phyloP scores from a whole-genome alignment of 352 stramenopile species.

The Blastocystis sp. region DNA sequence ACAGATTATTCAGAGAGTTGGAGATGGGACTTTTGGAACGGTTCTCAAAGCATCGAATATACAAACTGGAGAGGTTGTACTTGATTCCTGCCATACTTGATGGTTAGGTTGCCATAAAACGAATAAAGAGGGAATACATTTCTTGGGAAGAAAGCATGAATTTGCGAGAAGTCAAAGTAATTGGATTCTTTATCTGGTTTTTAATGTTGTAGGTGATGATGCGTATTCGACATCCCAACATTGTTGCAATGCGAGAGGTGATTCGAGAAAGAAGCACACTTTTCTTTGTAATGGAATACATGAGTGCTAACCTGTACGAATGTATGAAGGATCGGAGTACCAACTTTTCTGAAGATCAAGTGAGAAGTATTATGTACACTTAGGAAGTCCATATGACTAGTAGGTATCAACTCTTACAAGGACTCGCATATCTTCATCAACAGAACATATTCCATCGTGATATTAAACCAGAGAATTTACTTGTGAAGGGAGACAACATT shows the following conservation, averaged over 20 bases:
- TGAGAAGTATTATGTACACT: constrained; percentile 84
- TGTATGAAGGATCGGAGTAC: constrained; percentile 83
- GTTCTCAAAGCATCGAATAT: constrained; percentile 86
- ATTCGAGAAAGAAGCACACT: constrained; percentile 91
- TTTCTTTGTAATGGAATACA: constrained; percentile 98
- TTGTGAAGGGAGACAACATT: constrained; percentile 84
- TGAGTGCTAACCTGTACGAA: constrained; percentile 89
- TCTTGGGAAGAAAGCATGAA: constrained; percentile 89
- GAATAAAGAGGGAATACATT: constrained; percentile 94
- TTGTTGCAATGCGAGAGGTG: constrained; percentile 94
- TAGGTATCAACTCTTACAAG: constrained; percentile 88
- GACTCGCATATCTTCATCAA: constrained; percentile 92
- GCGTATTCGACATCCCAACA: constrained; percentile 90
- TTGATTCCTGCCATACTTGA: constrained; percentile 49
- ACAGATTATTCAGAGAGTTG: constrained; percentile 84
- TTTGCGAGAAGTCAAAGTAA: constrained; percentile 87
- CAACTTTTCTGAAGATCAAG: constrained; percentile 77
- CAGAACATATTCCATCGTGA: constrained; percentile 95
- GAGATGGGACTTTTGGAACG: constrained; percentile 86
- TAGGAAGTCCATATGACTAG: neutral
- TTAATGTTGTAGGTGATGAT: constrained; percentile 75
- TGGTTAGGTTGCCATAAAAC: constrained; percentile 83
- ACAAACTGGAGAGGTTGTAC: constrained; percentile 82
- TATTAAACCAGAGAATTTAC: constrained; percentile 94
- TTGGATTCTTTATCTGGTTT: neutral